Percentiles rank a stretch among this genome's conserved stretches.
Conservation (phyloP, 208 protist genomes). For the Tritrichomonas musculus region DNA sequence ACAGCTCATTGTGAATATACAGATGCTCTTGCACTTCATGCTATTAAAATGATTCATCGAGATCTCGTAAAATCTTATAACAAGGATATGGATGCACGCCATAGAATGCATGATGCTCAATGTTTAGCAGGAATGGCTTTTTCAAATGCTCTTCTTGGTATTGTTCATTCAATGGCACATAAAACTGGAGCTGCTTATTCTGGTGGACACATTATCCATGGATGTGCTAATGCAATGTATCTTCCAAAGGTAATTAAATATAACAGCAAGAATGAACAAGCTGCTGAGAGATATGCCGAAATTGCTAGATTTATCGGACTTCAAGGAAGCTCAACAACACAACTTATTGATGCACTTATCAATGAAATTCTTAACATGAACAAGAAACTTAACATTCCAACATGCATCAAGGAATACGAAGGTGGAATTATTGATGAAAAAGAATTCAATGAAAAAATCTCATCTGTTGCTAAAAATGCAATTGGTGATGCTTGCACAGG, state of each 20-base stretch:
- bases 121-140: conserved; percentile 55
- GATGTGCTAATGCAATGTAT: conserved; percentile 48
- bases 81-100: background rate
- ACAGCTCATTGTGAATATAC: conserved; percentile 43
- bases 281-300: background rate
- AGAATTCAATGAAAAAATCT: background rate
- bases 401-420: background rate
- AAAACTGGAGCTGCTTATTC: conserved; percentile 36
- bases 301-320: background rate
- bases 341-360: background rate
- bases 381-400: background rate
- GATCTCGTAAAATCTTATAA: conserved; percentile 41
- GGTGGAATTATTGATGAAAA: conserved; percentile 16
- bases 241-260: conserved; percentile 38
- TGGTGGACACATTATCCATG: conserved; percentile 43
- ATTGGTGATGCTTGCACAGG: conserved; percentile 14
- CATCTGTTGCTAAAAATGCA: background rate
- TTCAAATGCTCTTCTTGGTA: conserved; percentile 49
- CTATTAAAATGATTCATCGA: conserved; percentile 43
- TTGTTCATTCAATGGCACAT: conserved; percentile 53
- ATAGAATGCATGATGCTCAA: conserved; percentile 43
- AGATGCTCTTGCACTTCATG: conserved; percentile 41
- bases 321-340: background rate
- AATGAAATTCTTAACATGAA: background rate
- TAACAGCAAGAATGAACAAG: background rate